phyloP scores from a whole-genome alignment of 306 rosid species.

The Ormosia semicastrata region DNA sequence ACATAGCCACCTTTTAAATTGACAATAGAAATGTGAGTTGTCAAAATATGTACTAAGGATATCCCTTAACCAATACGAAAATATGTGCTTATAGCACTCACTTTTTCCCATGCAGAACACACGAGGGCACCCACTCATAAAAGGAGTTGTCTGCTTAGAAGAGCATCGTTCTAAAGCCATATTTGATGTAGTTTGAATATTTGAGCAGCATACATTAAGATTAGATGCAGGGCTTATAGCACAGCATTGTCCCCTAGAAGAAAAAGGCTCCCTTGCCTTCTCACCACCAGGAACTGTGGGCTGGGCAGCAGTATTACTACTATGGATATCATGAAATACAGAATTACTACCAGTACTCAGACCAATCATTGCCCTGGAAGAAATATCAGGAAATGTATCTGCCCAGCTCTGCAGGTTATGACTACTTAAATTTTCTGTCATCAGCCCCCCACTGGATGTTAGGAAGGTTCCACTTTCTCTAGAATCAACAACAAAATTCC shows the following conservation, averaged over 20 bases:
- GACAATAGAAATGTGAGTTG: slow-evolving; percentile 25
- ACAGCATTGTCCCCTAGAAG: slow-evolving; percentile 15
- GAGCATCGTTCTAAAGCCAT: slow-evolving; percentile 6
- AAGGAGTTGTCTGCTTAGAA: slow-evolving; percentile 11
- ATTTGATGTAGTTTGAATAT: slow-evolving; percentile 19
- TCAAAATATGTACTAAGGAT: neutral
- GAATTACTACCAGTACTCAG: neutral
- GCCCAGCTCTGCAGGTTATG: slow-evolving; percentile 12
- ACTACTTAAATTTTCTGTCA: slow-evolving; percentile 18
- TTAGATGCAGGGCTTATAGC: neutral
- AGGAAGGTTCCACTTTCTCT: slow-evolving; percentile 10
- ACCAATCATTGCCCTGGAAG: slow-evolving; percentile 20
- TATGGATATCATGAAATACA: slow-evolving; percentile 23
- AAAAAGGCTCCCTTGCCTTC: slow-evolving; percentile 21
- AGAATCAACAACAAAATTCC: slow-evolving; percentile 28
- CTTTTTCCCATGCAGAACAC: slow-evolving; percentile 46
- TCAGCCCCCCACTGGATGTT: neutral
- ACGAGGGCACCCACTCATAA: slow-evolving; percentile 36
- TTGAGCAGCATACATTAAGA: slow-evolving; percentile 8
- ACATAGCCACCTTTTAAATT: slow-evolving; percentile 40
- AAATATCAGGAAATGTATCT: slow-evolving; percentile 3
- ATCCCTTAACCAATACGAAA: slow-evolving; percentile 3
- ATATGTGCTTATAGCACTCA: slow-evolving; percentile 19
- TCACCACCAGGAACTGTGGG: neutral
- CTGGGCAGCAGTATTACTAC: neutral